Base-by-base conservation (phyloP, 306 rosid species). In the Cyclanthera cordifolia region DNA sequence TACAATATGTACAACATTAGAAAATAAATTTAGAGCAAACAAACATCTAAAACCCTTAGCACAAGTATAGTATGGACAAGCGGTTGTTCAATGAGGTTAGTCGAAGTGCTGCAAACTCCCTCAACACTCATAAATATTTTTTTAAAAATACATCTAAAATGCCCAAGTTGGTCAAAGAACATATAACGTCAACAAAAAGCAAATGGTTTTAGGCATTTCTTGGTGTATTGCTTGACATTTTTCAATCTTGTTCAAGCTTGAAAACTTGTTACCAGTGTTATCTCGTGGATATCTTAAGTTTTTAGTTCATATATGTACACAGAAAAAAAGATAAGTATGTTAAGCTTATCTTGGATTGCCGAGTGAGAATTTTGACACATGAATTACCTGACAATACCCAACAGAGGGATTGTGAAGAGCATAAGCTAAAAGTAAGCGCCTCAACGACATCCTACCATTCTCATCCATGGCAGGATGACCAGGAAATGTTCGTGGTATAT, bases 401-500 rank as follows among this genome's bases (percentile, higher is more conserved):
- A 89, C 95, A 41, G 90, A 73, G 72, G 96, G 98, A 75, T 92
- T 92, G 82, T 89, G 95, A 15, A 86, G 86, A 81, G 96, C 95
- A 82, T 92, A 92, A 71, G 98, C 96, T 69, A 85, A 52, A 69
- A 93, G 89, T 71, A 93, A 78, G 71, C 96, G 96, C 84, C 96
- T 86, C 80, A 93, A 80, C 53, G 95, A 89, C 79, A 83, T 73
- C 72, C 96, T 84, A 37, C 96, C 98, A 76, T 86, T 70, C 76
- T 87, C 95, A 49, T 89, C 85, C 85, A 89, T 81, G 73, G 98
- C 98, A 81, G 96, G 98, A 84, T 90, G 94, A 30, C 95, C 98
- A 69, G 98, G 98, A 79, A 93, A 93, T 28, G 98, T 93, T 46
- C 95, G 85, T 2, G 96, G 95, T 87, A 93, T 83, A 79, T 93